Conservation (phyloP, 305 asterid species). For the Andrographis paniculata region DNA sequence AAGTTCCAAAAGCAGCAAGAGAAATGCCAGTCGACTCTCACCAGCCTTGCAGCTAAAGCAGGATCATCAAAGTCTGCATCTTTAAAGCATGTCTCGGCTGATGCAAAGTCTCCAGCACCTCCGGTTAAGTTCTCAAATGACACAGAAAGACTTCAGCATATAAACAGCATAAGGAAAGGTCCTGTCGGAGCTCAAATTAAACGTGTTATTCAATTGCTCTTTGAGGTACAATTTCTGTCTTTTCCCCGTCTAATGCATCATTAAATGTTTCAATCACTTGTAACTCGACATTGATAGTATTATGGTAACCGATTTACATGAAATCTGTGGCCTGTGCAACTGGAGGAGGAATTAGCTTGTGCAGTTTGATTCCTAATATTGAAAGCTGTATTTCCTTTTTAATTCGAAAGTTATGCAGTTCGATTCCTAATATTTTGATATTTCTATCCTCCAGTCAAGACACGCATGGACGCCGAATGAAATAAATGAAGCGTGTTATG, state of each 20-base stretch:
- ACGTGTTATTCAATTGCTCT: slow-evolving; percentile 80
- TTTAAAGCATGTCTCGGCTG: slow-evolving; percentile 23
- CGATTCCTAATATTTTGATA: background rate
- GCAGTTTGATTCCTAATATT: background rate
- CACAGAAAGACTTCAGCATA: slow-evolving; percentile 78
- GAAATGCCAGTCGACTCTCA: slow-evolving; percentile 61
- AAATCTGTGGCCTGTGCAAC: too few species aligned
- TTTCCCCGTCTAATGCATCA: too few species aligned
- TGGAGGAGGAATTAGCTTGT: too few species aligned
- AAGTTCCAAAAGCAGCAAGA: slow-evolving; percentile 75
- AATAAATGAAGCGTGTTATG: slow-evolving; percentile 76
- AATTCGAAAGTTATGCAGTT: background rate
- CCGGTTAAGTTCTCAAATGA: slow-evolving; percentile 71
- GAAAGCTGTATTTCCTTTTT: background rate
- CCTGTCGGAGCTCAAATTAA: slow-evolving; percentile 94
- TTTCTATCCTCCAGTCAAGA: slow-evolving; percentile 45
- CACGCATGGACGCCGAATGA: slow-evolving; percentile 73
- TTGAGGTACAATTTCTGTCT: slow-evolving; percentile 41
- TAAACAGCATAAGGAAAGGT: slow-evolving; percentile 82
- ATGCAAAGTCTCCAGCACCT: slow-evolving; percentile 43
- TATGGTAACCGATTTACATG: too few species aligned
- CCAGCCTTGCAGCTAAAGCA: slow-evolving; percentile 46
- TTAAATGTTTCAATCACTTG: too few species aligned
- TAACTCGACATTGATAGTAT: too few species aligned
- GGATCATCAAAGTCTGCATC: slow-evolving; percentile 35